Base-by-base conservation (phyloP, 139 green algal species). In the Chlorella sp. region DNA sequence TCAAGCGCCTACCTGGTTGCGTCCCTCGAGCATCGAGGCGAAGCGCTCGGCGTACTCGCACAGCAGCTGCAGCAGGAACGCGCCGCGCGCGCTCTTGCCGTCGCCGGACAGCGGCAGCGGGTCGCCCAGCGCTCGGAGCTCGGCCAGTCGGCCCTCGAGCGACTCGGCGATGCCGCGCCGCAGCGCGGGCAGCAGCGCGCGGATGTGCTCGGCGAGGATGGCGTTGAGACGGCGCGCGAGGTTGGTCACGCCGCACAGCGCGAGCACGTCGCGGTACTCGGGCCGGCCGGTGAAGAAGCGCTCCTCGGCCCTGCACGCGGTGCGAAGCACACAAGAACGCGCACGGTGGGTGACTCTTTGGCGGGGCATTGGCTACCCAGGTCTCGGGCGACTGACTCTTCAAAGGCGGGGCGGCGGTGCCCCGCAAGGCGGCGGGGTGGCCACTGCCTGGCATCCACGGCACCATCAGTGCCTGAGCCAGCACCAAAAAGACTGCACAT, bases 131-230 rank as follows among this genome's bases (percentile, higher is more conserved):
- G 71, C 62, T 23, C 67, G 29, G 29, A 88, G 70, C 71, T 82
- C 74, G 35, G 51, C 50, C 35, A 66, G 30, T 23, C 74, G 34
- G 14, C 31, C 62, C 74, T 84, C 70, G 3, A 49, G 31, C 27
- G 34, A 22, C 29, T 63, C 42, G 14, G 24, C 35, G 31, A 72
- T 72, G 3, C 31, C 67, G 29, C 49, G 67, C 3, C 67, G 67
- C 67, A 72, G 36, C 1, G 22, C 72, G 0, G 80, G 80, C 68
- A 85, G 68, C 69, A 82, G 61, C 36, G 61, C 31, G 24, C 80
- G 36, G 74, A 97, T 97, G 87, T 95, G 91, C 42, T 93, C 82
- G 72, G 94, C 93, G 59, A 98, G 84, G 34, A 98, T 92, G 55
- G 69, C 68, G 81, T 97, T 98, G n/a, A 98, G 82, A 34, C 79